Conservation (phyloP, 176 grass and related monocot genomes). For the Stipa capillata region DNA sequence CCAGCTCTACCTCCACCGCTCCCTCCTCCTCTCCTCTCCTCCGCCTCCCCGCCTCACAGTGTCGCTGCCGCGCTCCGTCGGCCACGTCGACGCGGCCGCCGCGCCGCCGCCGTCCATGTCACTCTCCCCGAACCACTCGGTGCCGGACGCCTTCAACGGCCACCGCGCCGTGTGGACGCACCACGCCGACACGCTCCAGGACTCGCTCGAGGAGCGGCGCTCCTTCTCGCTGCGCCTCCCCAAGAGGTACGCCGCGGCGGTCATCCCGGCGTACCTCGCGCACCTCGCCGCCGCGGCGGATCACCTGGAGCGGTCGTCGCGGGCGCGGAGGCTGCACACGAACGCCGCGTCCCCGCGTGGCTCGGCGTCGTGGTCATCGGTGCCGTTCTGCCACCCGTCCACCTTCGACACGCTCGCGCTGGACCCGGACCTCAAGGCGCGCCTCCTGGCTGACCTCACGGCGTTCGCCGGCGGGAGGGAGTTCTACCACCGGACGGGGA, state of each 20-base stretch:
- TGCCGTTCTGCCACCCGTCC: conserved; percentile 79
- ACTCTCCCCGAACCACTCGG: conserved; percentile 86
- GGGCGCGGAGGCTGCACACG: conserved; percentile 65
- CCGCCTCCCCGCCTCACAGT: conserved; percentile 77
- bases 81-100: neutral
- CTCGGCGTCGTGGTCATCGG: conserved; percentile 59
- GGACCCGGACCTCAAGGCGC: conserved; percentile 55
- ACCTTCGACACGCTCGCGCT: conserved; percentile 93
- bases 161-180: conserved; percentile 80
- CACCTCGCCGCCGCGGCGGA: conserved; percentile 65
- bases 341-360: conserved; percentile 46
- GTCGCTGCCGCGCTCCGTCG: conserved; percentile 42
- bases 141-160: conserved; percentile 60
- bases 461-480: conserved; percentile 61
- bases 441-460: conserved; percentile 67
- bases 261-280: conserved; percentile 66
- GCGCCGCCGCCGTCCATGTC: conserved; percentile 44
- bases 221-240: conserved; percentile 89
- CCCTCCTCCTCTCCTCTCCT: conserved; percentile 54
- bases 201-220: conserved; percentile 86
- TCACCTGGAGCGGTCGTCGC: conserved; percentile 69
- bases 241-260: conserved; percentile 55
- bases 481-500: conserved; percentile 70
- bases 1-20: conserved; percentile 94
- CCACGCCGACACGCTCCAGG: conserved; percentile 87